These are phyloP conservation scores for Bruguiera sexangula DNA, from an alignment of 345 rosid species.

Conservation along the genomic window DNA sequence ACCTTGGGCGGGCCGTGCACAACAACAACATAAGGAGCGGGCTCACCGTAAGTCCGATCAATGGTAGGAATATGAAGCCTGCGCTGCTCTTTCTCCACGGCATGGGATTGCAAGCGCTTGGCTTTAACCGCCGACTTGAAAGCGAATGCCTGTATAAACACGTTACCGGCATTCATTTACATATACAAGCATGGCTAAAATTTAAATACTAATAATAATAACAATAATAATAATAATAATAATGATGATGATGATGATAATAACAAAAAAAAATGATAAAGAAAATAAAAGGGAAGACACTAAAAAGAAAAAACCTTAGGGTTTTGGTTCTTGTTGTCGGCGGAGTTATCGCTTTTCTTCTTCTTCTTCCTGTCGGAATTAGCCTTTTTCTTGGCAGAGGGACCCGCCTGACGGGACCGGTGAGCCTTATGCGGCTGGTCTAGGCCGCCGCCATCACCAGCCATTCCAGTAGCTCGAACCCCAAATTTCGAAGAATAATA, in stretches of 20 bases:
- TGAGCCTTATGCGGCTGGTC: slow-evolving; percentile 68
- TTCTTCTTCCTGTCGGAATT: slow-evolving; percentile 49
- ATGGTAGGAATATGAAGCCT: slow-evolving; percentile 69
- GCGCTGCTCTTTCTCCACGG: slow-evolving; percentile 86
- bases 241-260: neutral
- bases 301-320: slow-evolving; percentile 46
- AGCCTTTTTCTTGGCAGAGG: slow-evolving; percentile 54
- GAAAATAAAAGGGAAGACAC: neutral
- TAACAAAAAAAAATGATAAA: neutral
- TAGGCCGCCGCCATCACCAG: slow-evolving; percentile 27
- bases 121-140: slow-evolving; percentile 60
- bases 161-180: neutral
- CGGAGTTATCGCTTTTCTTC: slow-evolving; percentile 20
- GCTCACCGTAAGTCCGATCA: slow-evolving; percentile 78
- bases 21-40: slow-evolving; percentile 77
- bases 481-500: too few species aligned
- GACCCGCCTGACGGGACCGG: slow-evolving; percentile 65
- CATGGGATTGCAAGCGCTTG: slow-evolving; percentile 54
- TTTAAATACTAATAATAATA: neutral
- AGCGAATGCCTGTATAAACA: slow-evolving; percentile 57
- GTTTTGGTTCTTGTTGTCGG: slow-evolving; percentile 47
- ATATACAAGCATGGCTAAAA: neutral
- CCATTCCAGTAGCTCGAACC: slow-evolving; percentile 35
- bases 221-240: neutral
- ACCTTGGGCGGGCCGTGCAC: slow-evolving; percentile 96